phyloP scores from a whole-genome alignment of 495 filamentous ascomycete genomes.

The Annulohypoxylon stygium region DNA sequence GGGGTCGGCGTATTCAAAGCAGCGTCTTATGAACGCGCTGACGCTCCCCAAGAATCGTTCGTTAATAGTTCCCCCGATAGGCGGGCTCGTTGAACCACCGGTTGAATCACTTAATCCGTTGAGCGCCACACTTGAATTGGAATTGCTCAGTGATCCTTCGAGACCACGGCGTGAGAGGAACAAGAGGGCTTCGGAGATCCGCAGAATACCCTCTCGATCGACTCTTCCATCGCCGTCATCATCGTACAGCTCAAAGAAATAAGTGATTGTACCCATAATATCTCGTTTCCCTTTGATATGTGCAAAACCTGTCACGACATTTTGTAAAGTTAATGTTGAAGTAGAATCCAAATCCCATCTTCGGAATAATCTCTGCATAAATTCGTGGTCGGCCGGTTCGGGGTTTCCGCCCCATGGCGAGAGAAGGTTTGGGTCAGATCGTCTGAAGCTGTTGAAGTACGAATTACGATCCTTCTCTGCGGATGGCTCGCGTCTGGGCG shows the following conservation, averaged over 20 bases:
- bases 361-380: slow-evolving; percentile 88
- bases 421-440: slow-evolving; percentile 55
- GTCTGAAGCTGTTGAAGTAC: slow-evolving; percentile 66
- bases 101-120: slow-evolving; percentile 52
- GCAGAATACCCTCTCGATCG: slow-evolving; percentile 95
- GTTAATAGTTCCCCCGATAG: slow-evolving; percentile 64
- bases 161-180: slow-evolving; percentile 91
- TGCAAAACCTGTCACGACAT: slow-evolving; percentile 91
- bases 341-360: slow-evolving; percentile 86
- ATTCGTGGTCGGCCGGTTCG: slow-evolving; percentile 94
- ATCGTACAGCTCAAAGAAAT: slow-evolving; percentile 98
- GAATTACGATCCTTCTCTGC: slow-evolving; percentile 64
- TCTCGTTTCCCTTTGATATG: slow-evolving; percentile 91
- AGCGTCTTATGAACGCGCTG: slow-evolving; percentile 93
- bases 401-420: slow-evolving; percentile 82
- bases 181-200: slow-evolving; percentile 92
- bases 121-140: slow-evolving; percentile 53
- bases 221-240: slow-evolving; percentile 91
- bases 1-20: slow-evolving; percentile 98
- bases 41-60: slow-evolving; percentile 92
- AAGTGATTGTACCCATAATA: slow-evolving; percentile 96
- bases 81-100: slow-evolving; percentile 47
- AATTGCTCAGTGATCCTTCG: slow-evolving; percentile 74
- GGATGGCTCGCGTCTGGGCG: slow-evolving; percentile 66
- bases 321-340: slow-evolving; percentile 83